These are phyloP conservation scores for Fusarium incarnatum DNA, from an alignment of 2,329 filamentous ascomycete species.

Conservation along the genomic window DNA sequence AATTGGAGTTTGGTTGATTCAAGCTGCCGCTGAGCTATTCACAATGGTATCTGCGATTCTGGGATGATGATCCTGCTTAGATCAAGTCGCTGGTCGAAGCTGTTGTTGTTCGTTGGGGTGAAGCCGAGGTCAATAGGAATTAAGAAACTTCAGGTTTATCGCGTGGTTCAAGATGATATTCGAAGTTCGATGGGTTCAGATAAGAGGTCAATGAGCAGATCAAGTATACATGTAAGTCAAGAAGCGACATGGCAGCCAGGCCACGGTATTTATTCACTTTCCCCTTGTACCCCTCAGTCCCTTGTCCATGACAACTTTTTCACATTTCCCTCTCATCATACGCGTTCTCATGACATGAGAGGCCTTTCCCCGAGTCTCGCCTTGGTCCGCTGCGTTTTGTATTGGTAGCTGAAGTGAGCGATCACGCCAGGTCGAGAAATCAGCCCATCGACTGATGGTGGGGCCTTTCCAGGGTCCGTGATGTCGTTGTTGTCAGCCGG, in stretches of 20 bases:
- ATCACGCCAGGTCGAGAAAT: slow-evolving; percentile 48
- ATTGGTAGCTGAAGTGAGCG: slow-evolving; percentile 35
- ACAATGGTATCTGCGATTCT: background rate
- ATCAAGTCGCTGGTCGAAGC: background rate
- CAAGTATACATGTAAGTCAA: slow-evolving; percentile 23
- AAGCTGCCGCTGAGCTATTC: background rate
- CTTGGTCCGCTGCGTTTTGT: slow-evolving; percentile 43
- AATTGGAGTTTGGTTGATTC: background rate
- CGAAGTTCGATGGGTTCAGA: background rate
- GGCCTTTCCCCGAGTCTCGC: slow-evolving; percentile 44
- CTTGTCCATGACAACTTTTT: slow-evolving; percentile 25
- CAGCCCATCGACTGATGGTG: slow-evolving; percentile 48
- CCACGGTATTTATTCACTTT: slow-evolving; percentile 43
- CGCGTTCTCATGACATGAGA: slow-evolving; percentile 27
- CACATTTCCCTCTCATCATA: slow-evolving; percentile 14
- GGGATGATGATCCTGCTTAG: background rate
- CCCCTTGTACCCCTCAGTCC: slow-evolving; percentile 18
- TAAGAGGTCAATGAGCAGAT: slow-evolving; percentile 7
- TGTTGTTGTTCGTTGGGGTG: background rate
- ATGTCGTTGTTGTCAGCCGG: slow-evolving; percentile 38
- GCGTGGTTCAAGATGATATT: background rate
- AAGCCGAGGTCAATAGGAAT: background rate
- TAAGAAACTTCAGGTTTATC: slow-evolving; percentile 2
- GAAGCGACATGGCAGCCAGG: slow-evolving; percentile 7
- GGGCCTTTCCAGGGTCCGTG: slow-evolving; percentile 42